Evolutionary conservation across 2,329 filamentous ascomycete species (phyloP), one percentile per base, ranked within the genome.

Genomic region (Scytalidium lignicola): DNA sequence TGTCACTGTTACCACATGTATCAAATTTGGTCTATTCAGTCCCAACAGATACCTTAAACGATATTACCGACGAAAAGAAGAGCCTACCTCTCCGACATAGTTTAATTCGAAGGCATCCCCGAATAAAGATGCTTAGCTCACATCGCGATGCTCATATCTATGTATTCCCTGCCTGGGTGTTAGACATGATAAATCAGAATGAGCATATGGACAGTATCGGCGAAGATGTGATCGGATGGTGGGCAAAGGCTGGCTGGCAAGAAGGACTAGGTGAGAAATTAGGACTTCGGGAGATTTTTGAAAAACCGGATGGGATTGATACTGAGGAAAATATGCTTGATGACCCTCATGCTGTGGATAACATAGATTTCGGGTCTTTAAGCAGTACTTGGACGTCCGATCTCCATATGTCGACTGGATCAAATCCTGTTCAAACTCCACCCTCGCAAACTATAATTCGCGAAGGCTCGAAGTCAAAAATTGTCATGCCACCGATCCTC

Each of bases 171-270:
- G 83, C 82, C 57, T 97, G 93, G 92, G 79, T 95, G 8, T 80
- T 96, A 61, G 85, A 95, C 47, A 87, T 96, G 66, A 81, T 95
- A 40, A 79, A 81, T 50, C 74, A 78, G 53, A 95, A 96, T 60
- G 85, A 91, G 23, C 83, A 79, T 10, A 81, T 99, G 54, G 88
- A 96, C 60, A 95, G 85, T 49, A 83, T 99, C 43, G 88, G 87
- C 26, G 92, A 97, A 66, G 92, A 97, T 62, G 82, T 96, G 5
- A 74, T 97, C 15, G 90, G 91, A 6, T 96, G 89, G 87, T 96
- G 91, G 90, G 89, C 91, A 28, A 97, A 97, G 66, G 83, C 92
- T 1, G 83, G 84, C 48, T 99, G 93, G 93, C 91, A 97, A 67
- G 74, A 79, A 2, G 88, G 89, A 0, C 73, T 96, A 2, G 81